phyloP scores from a whole-genome alignment of 495 filamentous ascomycete genomes.

The Corynascus novoguineensis region DNA sequence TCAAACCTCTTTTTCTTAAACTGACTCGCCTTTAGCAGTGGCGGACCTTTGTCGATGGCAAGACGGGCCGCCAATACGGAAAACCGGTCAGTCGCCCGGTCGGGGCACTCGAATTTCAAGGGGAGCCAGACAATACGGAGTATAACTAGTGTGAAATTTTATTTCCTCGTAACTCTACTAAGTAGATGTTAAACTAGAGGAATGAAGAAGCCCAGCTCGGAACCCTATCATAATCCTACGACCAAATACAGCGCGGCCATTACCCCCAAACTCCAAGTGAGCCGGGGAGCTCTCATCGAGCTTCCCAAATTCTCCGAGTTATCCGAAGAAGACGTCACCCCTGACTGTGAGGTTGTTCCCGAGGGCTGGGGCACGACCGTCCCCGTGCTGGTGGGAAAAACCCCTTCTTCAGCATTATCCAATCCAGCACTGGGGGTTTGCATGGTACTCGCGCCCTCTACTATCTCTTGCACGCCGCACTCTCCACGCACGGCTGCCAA shows the following conservation, averaged over 20 bases:
- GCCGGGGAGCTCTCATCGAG: not conserved
- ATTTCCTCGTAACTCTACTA: conserved; percentile 3
- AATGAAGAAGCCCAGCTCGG: not conserved
- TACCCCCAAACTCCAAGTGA: not conserved
- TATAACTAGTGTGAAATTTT: no score
- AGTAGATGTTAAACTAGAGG: not conserved
- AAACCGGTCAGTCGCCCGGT: not conserved
- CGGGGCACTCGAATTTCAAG: not conserved
- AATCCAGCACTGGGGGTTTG: not conserved
- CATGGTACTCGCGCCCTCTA: conserved; percentile 9
- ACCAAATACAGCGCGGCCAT: not conserved
- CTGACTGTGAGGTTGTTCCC: not conserved
- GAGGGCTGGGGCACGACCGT: not conserved
- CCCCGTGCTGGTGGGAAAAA: not conserved
- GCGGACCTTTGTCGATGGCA: not conserved
- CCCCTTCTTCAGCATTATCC: not conserved
- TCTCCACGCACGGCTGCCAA: conserved; percentile 18
- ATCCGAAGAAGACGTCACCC: not conserved
- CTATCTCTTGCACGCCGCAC: conserved; percentile 14
- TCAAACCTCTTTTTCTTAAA: no score
- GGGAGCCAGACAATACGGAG: no score
- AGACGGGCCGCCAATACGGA: not conserved
- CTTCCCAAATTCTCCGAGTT: not conserved
- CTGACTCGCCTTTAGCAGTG: not conserved
- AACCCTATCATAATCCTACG: not conserved